phyloP scores from a whole-genome alignment of 1,284 basidiomycete genomes.

The Volvariella surrecta region DNA sequence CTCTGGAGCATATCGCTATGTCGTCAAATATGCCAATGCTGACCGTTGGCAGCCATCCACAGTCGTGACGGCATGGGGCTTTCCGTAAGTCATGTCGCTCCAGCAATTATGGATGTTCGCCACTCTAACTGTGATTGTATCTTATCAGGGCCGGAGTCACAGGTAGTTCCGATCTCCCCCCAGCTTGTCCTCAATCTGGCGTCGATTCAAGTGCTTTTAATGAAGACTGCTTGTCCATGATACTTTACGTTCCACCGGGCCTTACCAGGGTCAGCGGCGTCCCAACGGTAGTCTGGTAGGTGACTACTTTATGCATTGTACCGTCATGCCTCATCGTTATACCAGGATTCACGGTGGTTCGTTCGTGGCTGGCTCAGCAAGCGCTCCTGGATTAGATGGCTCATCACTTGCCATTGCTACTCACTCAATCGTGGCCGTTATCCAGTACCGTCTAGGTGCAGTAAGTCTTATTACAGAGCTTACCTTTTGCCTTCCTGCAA shows the following conservation, averaged over 20 bases:
- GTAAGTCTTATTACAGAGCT: constrained; percentile 29
- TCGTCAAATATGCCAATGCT: constrained; percentile 58
- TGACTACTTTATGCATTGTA: constrained; percentile 6
- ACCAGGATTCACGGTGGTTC: constrained; percentile 84
- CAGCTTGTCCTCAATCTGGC: constrained; percentile 60
- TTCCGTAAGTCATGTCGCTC: constrained; percentile 67
- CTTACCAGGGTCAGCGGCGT: constrained; percentile 26
- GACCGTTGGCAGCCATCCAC: constrained; percentile 50
- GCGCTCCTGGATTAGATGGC: constrained; percentile 71
- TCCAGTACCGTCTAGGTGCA: constrained; percentile 81
- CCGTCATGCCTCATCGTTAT: constrained; percentile 4
- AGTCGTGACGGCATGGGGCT: constrained; percentile 43
- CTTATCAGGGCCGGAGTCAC: constrained; percentile 38
- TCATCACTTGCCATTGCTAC: constrained; percentile 65
- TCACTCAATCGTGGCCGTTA: constrained; percentile 73
- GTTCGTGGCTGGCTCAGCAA: constrained; percentile 65
- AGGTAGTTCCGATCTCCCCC: constrained; percentile 48
- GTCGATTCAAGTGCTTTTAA: constrained; percentile 39
- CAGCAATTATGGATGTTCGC: too few relatives aligned
- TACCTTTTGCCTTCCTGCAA: constrained; percentile 1
- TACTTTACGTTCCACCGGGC: constrained; percentile 58
- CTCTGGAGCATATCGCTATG: constrained; percentile 43
- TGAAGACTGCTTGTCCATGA: constrained; percentile 76
- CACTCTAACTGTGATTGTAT: constrained; percentile 4
- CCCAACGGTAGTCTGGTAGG: constrained; percentile 61